Evolutionary conservation across 106 monocot species (phyloP).

Genomic region (Dendrobium officinale): DNA sequence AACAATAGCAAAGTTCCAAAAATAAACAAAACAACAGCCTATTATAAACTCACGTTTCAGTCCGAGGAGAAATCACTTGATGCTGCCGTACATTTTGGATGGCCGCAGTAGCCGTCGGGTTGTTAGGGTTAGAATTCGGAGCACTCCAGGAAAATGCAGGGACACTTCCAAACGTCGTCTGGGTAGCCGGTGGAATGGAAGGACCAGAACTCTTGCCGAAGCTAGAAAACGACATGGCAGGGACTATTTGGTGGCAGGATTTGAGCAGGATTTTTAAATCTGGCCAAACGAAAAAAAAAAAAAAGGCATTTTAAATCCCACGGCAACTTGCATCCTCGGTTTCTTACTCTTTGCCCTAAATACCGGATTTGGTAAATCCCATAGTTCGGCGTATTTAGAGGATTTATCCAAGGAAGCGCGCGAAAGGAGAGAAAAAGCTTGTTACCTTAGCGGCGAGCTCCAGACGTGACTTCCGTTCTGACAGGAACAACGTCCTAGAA

Average conservation of each 20-base stretch:
- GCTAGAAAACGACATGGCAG: conserved; percentile 5
- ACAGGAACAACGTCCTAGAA: too few relatives aligned
- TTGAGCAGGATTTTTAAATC: too few relatives aligned
- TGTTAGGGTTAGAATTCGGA: neutral
- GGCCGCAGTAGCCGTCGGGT: neutral
- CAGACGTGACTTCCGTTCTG: too few relatives aligned
- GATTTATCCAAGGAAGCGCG: too few relatives aligned
- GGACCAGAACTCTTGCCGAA: conserved; percentile 8
- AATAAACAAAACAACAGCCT: neutral
- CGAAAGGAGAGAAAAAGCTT: too few relatives aligned
- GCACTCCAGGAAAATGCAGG: neutral
- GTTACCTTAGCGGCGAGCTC: too few relatives aligned
- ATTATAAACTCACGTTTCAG: neutral
- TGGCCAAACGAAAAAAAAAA: too few relatives aligned
- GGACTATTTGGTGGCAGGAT: neutral
- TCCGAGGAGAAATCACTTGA: neutral
- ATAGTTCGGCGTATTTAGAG: too few relatives aligned
- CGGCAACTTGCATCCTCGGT: too few relatives aligned
- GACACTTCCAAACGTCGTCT: conserved; percentile 2
- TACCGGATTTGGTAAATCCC: too few relatives aligned
- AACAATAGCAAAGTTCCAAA: neutral
- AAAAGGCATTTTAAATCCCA: too few relatives aligned
- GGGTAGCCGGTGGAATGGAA: neutral
- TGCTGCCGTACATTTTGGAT: neutral
- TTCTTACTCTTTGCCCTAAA: too few relatives aligned